Evolutionary conservation across 2,329 filamentous ascomycete species (phyloP).

Genomic region (Stemphylium vesicarium): DNA sequence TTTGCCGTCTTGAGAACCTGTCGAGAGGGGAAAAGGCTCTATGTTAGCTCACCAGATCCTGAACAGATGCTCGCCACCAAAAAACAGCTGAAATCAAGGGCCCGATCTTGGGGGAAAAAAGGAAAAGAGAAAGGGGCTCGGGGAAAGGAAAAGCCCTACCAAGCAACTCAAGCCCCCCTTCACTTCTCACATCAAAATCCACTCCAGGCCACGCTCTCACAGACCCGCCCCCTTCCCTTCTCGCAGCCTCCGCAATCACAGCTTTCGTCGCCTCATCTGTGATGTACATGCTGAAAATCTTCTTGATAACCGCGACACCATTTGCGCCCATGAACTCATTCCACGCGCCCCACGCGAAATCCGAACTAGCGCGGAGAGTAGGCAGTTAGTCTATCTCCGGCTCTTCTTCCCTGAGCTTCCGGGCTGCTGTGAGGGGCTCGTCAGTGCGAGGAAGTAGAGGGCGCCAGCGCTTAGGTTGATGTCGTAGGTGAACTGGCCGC

Average conservation of each 20-base stretch:
- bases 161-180: no score
- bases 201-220: no score
- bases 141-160: no score
- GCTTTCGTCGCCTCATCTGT: constrained; percentile 4
- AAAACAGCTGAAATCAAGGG: no score
- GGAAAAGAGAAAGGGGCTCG: no score
- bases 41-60: neutral
- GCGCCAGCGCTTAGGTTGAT: neutral
- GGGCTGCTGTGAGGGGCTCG: neutral
- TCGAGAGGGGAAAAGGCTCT: no score
- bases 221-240: neutral
- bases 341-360: constrained; percentile 19
- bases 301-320: constrained; percentile 8
- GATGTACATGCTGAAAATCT: constrained; percentile 9
- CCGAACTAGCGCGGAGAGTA: constrained; percentile 11
- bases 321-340: neutral
- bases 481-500: neutral
- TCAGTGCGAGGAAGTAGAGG: neutral
- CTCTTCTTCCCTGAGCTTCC: neutral
- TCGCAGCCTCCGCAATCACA: neutral
- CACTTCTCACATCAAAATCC: no score
- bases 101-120: no score
- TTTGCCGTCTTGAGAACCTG: constrained; percentile 15
- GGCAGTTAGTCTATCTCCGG: constrained; percentile 3
- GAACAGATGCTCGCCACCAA: no score